A percentile compares a stretch with the other conserved stretches of the same genome.
Evolutionary conservation across 1,139 yeast genomes (phyloP).

Genomic region (Kodamaea alishanica): DNA sequence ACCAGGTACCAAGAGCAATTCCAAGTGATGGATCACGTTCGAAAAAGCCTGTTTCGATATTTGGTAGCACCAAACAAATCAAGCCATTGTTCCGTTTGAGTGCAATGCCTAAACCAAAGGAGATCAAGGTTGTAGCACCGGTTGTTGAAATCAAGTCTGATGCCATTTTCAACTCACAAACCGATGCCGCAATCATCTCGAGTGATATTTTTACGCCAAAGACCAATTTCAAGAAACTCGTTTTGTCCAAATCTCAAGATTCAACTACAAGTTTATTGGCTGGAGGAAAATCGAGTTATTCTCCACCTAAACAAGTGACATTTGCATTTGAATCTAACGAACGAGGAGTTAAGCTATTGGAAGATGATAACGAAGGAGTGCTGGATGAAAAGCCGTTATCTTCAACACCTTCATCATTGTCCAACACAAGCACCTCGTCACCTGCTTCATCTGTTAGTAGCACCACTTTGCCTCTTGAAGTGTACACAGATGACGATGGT

Average conservation of each 20-base stretch:
- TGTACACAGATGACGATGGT: constrained; percentile 55
- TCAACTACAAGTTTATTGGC: constrained; percentile 12
- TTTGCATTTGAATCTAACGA: constrained; percentile 23
- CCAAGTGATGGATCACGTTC: neutral
- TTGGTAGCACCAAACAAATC: constrained; percentile 61
- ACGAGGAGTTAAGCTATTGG: constrained; percentile 1
- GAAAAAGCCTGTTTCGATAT: constrained; percentile 52
- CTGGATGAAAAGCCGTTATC: neutral
- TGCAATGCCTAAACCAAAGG: constrained; percentile 13
- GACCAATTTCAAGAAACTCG: constrained; percentile 52
- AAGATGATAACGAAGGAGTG: neutral
- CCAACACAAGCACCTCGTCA: neutral
- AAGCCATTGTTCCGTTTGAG: constrained; percentile 43
- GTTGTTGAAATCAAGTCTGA: constrained; percentile 16
- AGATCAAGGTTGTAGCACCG: constrained; percentile 1
- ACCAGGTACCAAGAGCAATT: constrained; percentile 1
- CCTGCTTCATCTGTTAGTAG: neutral
- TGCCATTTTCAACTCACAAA: constrained; percentile 25
- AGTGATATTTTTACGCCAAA: constrained; percentile 74
- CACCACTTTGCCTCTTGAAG: constrained; percentile 13
- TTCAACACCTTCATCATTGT: neutral
- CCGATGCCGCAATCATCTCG: constrained; percentile 65
- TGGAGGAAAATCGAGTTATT: constrained; percentile 5
- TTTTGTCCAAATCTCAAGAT: constrained; percentile 45
- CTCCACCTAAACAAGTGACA: constrained; percentile 32